Conservation (phyloP, 148 eudicot species). For the Hydrangea macrophylla region DNA sequence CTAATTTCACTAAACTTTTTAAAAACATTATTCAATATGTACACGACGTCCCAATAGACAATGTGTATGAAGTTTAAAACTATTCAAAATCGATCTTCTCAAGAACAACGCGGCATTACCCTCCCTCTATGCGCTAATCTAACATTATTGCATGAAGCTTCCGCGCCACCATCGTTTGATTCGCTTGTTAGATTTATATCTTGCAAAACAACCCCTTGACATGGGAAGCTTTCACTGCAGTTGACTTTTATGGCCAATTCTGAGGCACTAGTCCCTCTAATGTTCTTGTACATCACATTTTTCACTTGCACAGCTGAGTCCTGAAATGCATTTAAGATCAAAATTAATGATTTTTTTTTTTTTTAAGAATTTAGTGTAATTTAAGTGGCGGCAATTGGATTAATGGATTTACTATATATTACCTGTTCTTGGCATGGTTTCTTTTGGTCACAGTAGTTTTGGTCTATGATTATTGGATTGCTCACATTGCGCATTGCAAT, state of each 20-base stretch:
- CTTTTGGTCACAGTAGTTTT: slow-evolving; percentile 68
- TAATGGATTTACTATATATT: neutral
- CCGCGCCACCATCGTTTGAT: slow-evolving; percentile 11
- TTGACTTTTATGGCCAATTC: slow-evolving; percentile 58
- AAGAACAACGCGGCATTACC: slow-evolving; percentile 51
- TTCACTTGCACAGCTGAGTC: slow-evolving; percentile 55
- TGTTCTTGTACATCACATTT: slow-evolving; percentile 53
- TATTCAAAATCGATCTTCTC: no score
- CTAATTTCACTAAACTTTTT: neutral
- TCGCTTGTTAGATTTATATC: slow-evolving; percentile 23
- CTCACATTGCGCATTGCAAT: slow-evolving; percentile 60
- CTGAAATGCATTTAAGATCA: slow-evolving; percentile 29
- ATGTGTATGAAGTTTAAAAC: neutral
- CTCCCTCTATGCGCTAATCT: slow-evolving; percentile 22
- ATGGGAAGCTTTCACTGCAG: slow-evolving; percentile 55
- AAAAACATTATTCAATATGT: neutral
- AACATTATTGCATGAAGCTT: slow-evolving; percentile 51
- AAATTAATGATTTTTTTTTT: neutral
- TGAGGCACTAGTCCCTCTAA: slow-evolving; percentile 63
- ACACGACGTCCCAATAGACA: neutral
- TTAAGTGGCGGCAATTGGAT: neutral
- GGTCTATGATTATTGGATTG: slow-evolving; percentile 84
- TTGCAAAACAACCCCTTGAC: slow-evolving; percentile 33
- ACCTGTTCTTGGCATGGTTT: slow-evolving; percentile 56
- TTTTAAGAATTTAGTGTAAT: neutral